Conservation (phyloP, 2,329 filamentous ascomycete species). For the Pezicula rhizophila region DNA sequence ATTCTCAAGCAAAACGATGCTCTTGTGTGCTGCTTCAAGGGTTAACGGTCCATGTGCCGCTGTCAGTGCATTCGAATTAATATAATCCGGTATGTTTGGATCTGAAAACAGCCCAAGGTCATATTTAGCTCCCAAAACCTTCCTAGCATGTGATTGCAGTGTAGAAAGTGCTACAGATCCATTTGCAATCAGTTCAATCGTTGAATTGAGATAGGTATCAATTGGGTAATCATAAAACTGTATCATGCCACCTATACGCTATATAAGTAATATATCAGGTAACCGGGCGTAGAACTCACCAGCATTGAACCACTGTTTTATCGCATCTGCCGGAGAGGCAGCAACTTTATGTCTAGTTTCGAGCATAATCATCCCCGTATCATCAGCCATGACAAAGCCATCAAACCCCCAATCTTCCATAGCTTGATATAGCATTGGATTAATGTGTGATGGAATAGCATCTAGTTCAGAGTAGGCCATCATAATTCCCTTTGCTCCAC, state of each 20-base stretch:
- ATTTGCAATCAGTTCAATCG: constrained; percentile 29
- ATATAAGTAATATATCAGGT: background rate
- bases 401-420: constrained; percentile 35
- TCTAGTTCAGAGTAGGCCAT: constrained; percentile 40
- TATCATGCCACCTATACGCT: constrained; percentile 27
- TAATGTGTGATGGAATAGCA: constrained; percentile 33
- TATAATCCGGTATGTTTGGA: constrained; percentile 29
- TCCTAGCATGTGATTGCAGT: constrained; percentile 31
- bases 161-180: constrained; percentile 29
- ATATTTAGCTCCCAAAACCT: constrained; percentile 35
- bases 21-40: constrained; percentile 36
- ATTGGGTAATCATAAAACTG: constrained; percentile 40
- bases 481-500: constrained; percentile 37
- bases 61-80: constrained; percentile 31
- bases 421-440: constrained; percentile 32
- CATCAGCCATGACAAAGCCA: constrained; percentile 36
- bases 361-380: constrained; percentile 30
- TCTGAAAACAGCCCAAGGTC: constrained; percentile 36
- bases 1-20: constrained; percentile 37
- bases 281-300: constrained; percentile 19
- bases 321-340: constrained; percentile 31
- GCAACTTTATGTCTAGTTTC: constrained; percentile 32
- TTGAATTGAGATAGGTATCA: constrained; percentile 32
- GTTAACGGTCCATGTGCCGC: constrained; percentile 30
- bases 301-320: constrained; percentile 38